phyloP scores from a whole-genome alignment of 805 yeast genomes.

The Lachancea meyersii region DNA sequence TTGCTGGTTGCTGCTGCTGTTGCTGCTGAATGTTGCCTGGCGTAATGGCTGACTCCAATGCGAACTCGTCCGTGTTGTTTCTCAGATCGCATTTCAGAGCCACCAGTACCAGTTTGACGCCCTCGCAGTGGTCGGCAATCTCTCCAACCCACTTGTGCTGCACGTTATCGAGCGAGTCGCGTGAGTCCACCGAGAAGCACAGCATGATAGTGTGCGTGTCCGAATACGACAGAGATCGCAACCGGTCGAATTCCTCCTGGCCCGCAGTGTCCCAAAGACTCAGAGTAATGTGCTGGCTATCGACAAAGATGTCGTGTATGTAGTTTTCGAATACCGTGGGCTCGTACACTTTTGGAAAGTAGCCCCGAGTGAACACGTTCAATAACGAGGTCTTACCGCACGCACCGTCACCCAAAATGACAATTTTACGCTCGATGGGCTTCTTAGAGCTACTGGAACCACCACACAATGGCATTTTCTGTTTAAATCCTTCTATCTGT shows the following conservation, averaged over 20 bases:
- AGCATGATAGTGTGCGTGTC: conserved; percentile 97
- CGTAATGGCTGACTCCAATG: conserved; percentile 20
- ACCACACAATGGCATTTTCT: conserved; percentile 26
- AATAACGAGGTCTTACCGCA: conserved; percentile 95
- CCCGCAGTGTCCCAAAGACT: conserved; percentile 99
- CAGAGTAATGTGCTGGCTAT: conserved; percentile 84
- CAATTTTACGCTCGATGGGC: conserved; percentile 81
- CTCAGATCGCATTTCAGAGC: conserved; percentile 94
- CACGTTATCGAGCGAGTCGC: conserved; percentile 91
- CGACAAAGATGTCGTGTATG: conserved; percentile 94
- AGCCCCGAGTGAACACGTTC: conserved; percentile 94
- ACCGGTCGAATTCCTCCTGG: conserved; percentile 94
- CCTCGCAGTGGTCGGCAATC: conserved; percentile 94
- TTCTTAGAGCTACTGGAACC: conserved; percentile 21
- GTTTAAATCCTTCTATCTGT: neutral
- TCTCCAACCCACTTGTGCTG: conserved; percentile 96
- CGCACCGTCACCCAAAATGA: conserved; percentile 95
- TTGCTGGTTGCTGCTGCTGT: conserved; percentile 14
- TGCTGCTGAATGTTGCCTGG: conserved; percentile 27
- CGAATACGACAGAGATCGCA: conserved; percentile 84
- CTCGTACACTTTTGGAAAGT: conserved; percentile 96
- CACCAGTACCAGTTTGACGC: conserved; percentile 86
- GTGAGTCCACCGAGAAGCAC: conserved; percentile 90
- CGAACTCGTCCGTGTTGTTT: conserved; percentile 41
- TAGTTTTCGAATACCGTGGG: conserved; percentile 97